phyloP scores from a whole-genome alignment of 2,329 filamentous ascomycete species.

The Myrmaecium sp. region DNA sequence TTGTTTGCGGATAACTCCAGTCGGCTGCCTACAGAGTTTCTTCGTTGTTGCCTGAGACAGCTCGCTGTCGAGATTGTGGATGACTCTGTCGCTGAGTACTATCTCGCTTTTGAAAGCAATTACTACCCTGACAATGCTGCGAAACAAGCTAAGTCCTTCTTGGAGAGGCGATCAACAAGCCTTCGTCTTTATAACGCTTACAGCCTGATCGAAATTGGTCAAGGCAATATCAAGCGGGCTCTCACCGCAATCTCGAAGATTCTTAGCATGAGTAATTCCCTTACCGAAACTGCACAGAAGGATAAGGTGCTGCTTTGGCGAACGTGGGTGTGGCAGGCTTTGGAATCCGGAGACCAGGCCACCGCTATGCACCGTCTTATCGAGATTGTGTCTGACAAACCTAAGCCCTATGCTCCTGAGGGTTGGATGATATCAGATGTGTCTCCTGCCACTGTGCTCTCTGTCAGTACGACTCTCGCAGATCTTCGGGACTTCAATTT shows the following conservation, averaged over 20 bases:
- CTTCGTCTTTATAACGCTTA: slow-evolving; percentile 63
- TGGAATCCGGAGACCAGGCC: slow-evolving; percentile 26
- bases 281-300: slow-evolving; percentile 17
- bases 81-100: slow-evolving; percentile 46
- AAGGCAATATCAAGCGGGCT: slow-evolving; percentile 40
- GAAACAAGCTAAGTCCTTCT: slow-evolving; percentile 53
- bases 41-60: slow-evolving; percentile 38
- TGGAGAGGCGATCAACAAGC: slow-evolving; percentile 51
- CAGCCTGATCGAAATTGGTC: slow-evolving; percentile 50
- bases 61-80: slow-evolving; percentile 29
- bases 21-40: too few relatives aligned
- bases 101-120: slow-evolving; percentile 47
- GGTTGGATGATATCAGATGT: background rate
- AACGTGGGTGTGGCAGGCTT: slow-evolving; percentile 51
- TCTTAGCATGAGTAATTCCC: slow-evolving; percentile 36
- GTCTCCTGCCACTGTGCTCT: slow-evolving; percentile 7
- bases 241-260: slow-evolving; percentile 51
- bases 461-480: slow-evolving; percentile 24
- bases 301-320: slow-evolving; percentile 36
- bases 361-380: slow-evolving; percentile 19
- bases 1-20: slow-evolving; percentile 15
- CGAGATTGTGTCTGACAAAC: slow-evolving; percentile 10
- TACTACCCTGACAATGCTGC: slow-evolving; percentile 40
- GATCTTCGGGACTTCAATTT: slow-evolving; percentile 39
- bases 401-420: slow-evolving; percentile 5